Evolutionary conservation across 2,329 filamentous ascomycete species (phyloP), one percentile per base, ranked within the genome.

Genomic region (Xylariaceae sp.): DNA sequence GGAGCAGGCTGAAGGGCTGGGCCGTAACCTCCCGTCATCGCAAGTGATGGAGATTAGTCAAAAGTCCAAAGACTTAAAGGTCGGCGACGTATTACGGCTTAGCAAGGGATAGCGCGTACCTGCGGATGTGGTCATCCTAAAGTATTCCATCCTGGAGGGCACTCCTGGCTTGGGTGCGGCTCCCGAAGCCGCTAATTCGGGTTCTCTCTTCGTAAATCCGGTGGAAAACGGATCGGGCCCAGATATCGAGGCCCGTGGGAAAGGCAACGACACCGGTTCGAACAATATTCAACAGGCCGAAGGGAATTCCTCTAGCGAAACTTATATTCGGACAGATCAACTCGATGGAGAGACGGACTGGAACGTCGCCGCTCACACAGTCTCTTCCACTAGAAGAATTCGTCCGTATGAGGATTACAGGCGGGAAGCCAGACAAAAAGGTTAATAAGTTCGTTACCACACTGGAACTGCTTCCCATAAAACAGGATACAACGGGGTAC

Each of bases 281-380:
- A 45, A 51, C 19, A 43, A 49, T 23, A 50, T 55, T 29, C 50
- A 42, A 21, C 43, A 47, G 2, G 58, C 61, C 23, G 57, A 51
- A 30, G 58, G 57, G 10, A 60, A 62, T 13, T 61, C 72, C n/a
- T 68, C 70, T 17, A 88, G 88, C 18, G 93, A 98, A 60, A 90
- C 90, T 0, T 98, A 98, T 52, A 96, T 98, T 52, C 77, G 92
- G 39, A 98, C 93, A 2, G 92, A 98, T 58, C 92, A 98, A 55
- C 71, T 98, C 8, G 92, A 98, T 52, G 92, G 92, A 47, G 92
- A 98, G 63, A 98, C 92, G 0, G 92, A 98, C 54, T 98, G 92
- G 93, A 98, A 98, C 92, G 2, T 92, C 88, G 10, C 77, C 85
- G 0, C 61, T 96, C 17, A 90, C 89, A 1, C 92, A 98, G 53